Base-by-base conservation (phyloP, 495 filamentous ascomycete species). In the Penicillium turbatum region DNA sequence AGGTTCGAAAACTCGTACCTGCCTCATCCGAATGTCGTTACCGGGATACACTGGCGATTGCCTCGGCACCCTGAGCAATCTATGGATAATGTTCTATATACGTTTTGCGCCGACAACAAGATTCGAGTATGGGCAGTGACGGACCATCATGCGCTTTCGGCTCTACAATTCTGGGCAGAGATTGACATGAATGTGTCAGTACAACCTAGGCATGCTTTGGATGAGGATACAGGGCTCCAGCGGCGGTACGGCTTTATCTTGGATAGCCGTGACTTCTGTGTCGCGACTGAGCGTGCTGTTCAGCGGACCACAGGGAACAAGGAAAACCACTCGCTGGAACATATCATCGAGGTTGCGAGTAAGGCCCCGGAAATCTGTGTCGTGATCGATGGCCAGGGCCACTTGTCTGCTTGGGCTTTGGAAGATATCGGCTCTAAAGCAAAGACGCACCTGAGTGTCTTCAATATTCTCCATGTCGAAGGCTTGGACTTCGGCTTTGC, bases 401-500 rank as follows among this genome's bases (percentile, higher is more conserved):
- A 86, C 59, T 90, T 97, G 89, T 90, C 88, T 41, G 93, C 92
- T 0, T 96, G 92, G 92, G 95, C 89, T 2, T 65, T 99, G 49
- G 92, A 97, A 67, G 90, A 92, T 63, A 79, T 97, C 21, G 89
- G 90, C 15, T 85, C 82, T 60, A 93, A 89, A 58, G 71, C 74
- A 29, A 82, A 78, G 56, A 81, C 85, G 55, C 78, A 80, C 2
- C 78, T 83, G 35, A 84, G 86, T 64, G 82, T 92, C 26, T 96
- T 95, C 74, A 95, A 95, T 59, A 83, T 97, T 60, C 84, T 90
- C 6, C 88, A 96, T 66, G 83, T 89, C 19, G 84, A 89, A 55
- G 79, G 86, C 6, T 65, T 88, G 48, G 76, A 83, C 44, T 75
- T 95, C 32, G 80, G 82, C 24, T 85, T 95, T 56, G 69, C 82